Percentiles rank a stretch among this genome's conserved stretches.
Evolutionary conservation across 2,329 filamentous ascomycete genomes (phyloP).

Genomic region (Tolypocladium album): DNA sequence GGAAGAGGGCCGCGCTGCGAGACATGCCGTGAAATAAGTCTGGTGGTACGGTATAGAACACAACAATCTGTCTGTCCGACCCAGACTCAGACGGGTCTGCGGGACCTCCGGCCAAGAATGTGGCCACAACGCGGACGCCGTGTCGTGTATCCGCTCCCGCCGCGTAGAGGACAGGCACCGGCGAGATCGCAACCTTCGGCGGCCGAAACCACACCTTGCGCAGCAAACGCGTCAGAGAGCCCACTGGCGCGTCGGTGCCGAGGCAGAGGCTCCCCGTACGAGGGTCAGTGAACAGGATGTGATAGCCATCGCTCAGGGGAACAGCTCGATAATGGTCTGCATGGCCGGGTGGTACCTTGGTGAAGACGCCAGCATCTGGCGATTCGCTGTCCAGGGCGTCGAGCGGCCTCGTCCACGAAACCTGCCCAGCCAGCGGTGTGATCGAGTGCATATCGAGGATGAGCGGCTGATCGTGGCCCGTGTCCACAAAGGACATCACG

Average conservation of each 20-base stretch:
- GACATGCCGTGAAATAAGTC: slow-evolving; percentile 37
- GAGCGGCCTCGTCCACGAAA: background rate
- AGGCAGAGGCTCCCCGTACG: slow-evolving; percentile 43
- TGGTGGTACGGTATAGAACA: slow-evolving; percentile 50
- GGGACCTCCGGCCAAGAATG: slow-evolving; percentile 30
- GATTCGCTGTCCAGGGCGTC: background rate
- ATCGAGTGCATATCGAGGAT: background rate
- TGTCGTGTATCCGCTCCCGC: slow-evolving; percentile 43
- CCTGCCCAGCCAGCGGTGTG: background rate
- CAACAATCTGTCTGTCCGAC: slow-evolving; percentile 27
- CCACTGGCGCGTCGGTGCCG: slow-evolving; percentile 49
- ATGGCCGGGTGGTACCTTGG: slow-evolving; percentile 26
- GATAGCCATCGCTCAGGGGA: slow-evolving; percentile 53
- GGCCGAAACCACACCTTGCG: slow-evolving; percentile 45
- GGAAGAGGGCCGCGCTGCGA: slow-evolving; percentile 4
- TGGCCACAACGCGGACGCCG: slow-evolving; percentile 48
- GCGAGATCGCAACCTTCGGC: slow-evolving; percentile 15
- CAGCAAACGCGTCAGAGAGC: slow-evolving; percentile 36
- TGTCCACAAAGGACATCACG: slow-evolving; percentile 5
- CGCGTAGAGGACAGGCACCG: slow-evolving; percentile 39
- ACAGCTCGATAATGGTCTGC: slow-evolving; percentile 53
- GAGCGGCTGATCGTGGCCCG: background rate
- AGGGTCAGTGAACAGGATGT: slow-evolving; percentile 56
- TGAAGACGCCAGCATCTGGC: slow-evolving; percentile 1
- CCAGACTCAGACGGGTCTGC: background rate